These are phyloP conservation scores for Pythium guiyangense DNA, from an alignment of 352 stramenopile genomes.

Conservation along the genomic window DNA sequence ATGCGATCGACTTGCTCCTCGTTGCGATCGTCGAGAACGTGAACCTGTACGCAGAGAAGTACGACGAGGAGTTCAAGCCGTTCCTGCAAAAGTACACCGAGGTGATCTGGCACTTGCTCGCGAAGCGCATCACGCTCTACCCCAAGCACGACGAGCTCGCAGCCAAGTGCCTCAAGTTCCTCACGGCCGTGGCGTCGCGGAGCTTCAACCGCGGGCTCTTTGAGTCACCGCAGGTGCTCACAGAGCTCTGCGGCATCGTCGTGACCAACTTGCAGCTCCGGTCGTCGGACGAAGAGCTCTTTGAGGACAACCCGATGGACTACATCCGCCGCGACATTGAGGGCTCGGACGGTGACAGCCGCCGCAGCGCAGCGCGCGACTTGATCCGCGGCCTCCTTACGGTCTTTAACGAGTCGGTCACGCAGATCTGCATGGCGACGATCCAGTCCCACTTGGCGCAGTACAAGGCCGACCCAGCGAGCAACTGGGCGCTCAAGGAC, in stretches of 20 bases:
- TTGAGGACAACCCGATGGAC: slow-evolving; percentile 98
- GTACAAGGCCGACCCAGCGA: slow-evolving; percentile 79
- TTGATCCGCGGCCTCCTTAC: slow-evolving; percentile 93
- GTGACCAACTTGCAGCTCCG: slow-evolving; percentile 97
- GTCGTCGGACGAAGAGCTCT: slow-evolving; percentile 96
- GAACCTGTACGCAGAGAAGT: slow-evolving; percentile 97
- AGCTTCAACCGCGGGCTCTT: slow-evolving; percentile 92
- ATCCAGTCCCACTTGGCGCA: slow-evolving; percentile 90
- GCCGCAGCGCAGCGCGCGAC: slow-evolving; percentile 93
- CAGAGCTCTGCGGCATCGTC: slow-evolving; percentile 96
- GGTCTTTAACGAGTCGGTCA: slow-evolving; percentile 93
- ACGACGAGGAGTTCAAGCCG: slow-evolving; percentile 98
- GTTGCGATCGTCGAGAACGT: slow-evolving; percentile 97
- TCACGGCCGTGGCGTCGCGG: slow-evolving; percentile 94
- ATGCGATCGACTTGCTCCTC: slow-evolving; percentile 91
- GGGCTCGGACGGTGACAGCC: slow-evolving; percentile 95
- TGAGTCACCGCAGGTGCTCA: slow-evolving; percentile 62
- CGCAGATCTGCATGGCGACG: slow-evolving; percentile 91
- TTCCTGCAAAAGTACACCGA: slow-evolving; percentile 94
- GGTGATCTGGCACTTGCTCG: slow-evolving; percentile 75
- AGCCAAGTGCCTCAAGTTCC: slow-evolving; percentile 96
- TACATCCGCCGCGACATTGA: slow-evolving; percentile 99
- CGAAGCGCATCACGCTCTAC: slow-evolving; percentile 63
- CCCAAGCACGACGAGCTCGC: slow-evolving; percentile 95
- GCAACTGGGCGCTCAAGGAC: slow-evolving; percentile 95